Evolutionary conservation across 441 rosid genomes (phyloP), one percentile per base, ranked within the genome.

Genomic region (Biscutella laevigata): DNA sequence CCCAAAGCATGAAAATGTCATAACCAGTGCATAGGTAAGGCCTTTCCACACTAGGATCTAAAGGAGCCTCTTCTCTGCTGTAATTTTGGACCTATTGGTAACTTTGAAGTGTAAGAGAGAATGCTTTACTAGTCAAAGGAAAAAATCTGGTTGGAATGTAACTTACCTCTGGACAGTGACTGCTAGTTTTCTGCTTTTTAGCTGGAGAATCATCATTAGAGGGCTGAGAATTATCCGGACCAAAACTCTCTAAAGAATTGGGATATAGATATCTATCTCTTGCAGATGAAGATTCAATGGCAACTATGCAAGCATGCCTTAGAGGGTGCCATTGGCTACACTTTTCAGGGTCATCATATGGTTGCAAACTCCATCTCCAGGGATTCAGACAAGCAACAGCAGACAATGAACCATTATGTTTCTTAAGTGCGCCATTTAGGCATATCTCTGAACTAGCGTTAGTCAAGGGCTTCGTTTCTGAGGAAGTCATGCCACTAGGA

Each of bases 1-100:
- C 65, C 50, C 54, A 59, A 14, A 38, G 56, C 11, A 66, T 25
- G 55, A 66, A 66, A 44, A 58, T 66, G 51, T 66, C 96, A 57
- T 73, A 77, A 36, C 95, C 98, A 30, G 96, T 88, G 65, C 96
- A 88, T 13, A 91, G 71, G 74, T 91, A 88, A 13, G 94, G 94
- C 58, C 74, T 73, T 19, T 46, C 72, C 11, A 64, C 41, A 16
- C 36, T n/a, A 25, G 61, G 32, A 52, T 58, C 54, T 35, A 40
- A 12, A 29, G 13, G 13, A 46, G 59, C 63, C 71, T 73, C 76
- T n/a, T 57, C 54, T 30, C 65, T 62, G 20, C 69, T 58, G 20
- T 51, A 71, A 46, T 61, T 59, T 37, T 53, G 58, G 2, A 71
- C 77, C 97, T 82, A 59, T 63, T 40, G 49, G 30, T 25, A 9